phyloP scores from a whole-genome alignment of 257 asterid species.

The Nyctanthes arbortristis region DNA sequence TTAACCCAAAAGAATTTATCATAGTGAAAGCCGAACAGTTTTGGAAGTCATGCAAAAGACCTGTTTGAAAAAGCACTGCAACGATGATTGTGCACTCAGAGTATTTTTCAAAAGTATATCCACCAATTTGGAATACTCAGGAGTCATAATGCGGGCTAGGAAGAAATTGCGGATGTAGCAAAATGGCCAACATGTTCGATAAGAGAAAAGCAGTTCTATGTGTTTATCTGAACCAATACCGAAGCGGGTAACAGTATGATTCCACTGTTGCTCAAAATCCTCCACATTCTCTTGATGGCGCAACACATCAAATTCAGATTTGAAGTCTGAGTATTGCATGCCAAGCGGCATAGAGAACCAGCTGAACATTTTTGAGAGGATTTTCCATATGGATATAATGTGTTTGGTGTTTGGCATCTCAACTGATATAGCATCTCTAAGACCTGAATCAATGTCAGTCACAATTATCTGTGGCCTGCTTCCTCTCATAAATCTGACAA shows the following conservation, averaged over 20 bases:
- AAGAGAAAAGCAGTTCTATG: constrained; percentile 58
- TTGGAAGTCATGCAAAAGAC: constrained; percentile 27
- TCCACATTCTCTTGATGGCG: constrained; percentile 60
- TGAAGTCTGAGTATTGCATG: constrained; percentile 48
- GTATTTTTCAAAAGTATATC: constrained; percentile 49
- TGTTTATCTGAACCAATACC: constrained; percentile 71
- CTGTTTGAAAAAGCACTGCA: constrained; percentile 55
- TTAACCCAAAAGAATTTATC: constrained; percentile 8
- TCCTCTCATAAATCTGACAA: constrained; percentile 60
- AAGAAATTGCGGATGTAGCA: constrained; percentile 55
- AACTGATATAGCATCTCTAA: constrained; percentile 53
- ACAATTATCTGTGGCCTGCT: constrained; percentile 54
- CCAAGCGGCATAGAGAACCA: constrained; percentile 70
- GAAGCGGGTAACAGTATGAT: constrained; percentile 55
- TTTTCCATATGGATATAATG: constrained; percentile 45
- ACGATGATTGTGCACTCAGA: constrained; percentile 40
- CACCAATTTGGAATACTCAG: constrained; percentile 50
- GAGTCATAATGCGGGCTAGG: constrained; percentile 52
- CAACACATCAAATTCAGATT: constrained; percentile 57
- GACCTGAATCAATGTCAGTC: constrained; percentile 65
- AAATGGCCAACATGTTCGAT: constrained; percentile 57
- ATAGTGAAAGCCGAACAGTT: background rate
- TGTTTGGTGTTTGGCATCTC: constrained; percentile 69
- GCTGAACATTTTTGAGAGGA: constrained; percentile 54
- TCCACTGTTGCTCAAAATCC: constrained; percentile 70